Evolutionary conservation across 805 yeast species (phyloP), one percentile per base, ranked within the genome.

Genomic region (Suhomyces tanzawaensis): DNA sequence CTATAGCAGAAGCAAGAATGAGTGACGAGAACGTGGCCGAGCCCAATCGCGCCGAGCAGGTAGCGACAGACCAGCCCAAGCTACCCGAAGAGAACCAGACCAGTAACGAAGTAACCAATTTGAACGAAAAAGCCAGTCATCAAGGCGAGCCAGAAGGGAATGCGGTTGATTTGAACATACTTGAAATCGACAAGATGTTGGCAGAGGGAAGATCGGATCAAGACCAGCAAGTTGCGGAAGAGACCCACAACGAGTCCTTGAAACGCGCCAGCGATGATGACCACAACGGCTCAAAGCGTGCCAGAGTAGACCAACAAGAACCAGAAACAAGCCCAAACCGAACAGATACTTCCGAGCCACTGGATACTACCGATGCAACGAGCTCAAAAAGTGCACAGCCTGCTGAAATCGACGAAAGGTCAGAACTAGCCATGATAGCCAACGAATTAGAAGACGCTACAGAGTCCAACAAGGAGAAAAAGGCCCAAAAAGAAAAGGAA

Each of bases 371-470:
- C 19, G 18, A 35, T 17, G 18, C 16, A 7, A 7, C 17, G 16
- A 15, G 5, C 19, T 7, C 8, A 4, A 14, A 27, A 6, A 15
- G 7, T 7, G 18, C 11, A 27, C 11, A 14, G 6, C 17, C 8
- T 6, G 9, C 30, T 27, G 5, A 19, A 3, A 32, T 49, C 3
- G 41, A 50, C 26, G 66, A 62, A 32, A 49, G 51, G 24, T 55
- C 46, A 30, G 51, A 55, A 30, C 46, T 64, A 15, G 57, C 55
- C 30, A 48, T 59, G 55, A 62, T 64, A 13, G 68, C 66, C 2
- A 50, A 47, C 31, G 58, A 61, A 39, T 52, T 64, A 30, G 61
- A 60, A 33, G 50, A 56, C 12, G 68, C 68, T 5, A 60, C 68
- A 2, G 51, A 55, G 29, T 22, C 52, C 3, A 42, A 40, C 24